These are phyloP conservation scores for Ephemerocybe angulata DNA, from an alignment of 768 basidiomycete species.

Conservation along the genomic window DNA sequence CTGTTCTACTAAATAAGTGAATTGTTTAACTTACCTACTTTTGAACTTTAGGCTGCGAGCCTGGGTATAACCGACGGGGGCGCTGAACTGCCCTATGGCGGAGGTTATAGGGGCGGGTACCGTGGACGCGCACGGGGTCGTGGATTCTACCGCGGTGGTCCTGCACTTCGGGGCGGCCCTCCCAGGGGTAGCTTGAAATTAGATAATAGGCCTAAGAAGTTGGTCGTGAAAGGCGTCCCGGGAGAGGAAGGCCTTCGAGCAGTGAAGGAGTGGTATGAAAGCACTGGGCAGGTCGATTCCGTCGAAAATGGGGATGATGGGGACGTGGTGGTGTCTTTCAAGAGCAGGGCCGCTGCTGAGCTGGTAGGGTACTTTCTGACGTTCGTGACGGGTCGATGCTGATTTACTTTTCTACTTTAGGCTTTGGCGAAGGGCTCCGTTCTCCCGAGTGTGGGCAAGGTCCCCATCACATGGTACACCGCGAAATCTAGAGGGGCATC, in stretches of 20 bases:
- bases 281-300: conserved; percentile 67
- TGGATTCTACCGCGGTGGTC: conserved; percentile 52
- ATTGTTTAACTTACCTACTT: neutral
- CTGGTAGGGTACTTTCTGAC: conserved; percentile 42
- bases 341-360: conserved; percentile 69
- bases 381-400: conserved; percentile 5
- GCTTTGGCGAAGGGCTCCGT: conserved; percentile 69
- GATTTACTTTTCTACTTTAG: conserved; percentile 32
- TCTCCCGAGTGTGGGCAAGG: conserved; percentile 61
- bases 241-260: conserved; percentile 47
- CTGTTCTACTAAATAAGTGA: neutral
- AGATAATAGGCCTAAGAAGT: conserved; percentile 82
- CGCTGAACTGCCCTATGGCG: conserved; percentile 33
- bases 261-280: conserved; percentile 83
- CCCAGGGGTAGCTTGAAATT: conserved; percentile 78
- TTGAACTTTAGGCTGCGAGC: conserved; percentile 68
- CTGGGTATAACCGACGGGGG: conserved; percentile 62
- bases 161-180: conserved; percentile 57
- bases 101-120: conserved; percentile 62
- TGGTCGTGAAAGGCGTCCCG: conserved; percentile 67
- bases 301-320: conserved; percentile 53
- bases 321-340: conserved; percentile 66
- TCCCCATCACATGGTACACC: conserved; percentile 66
- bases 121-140: conserved; percentile 68
- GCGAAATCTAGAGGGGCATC: conserved; percentile 24